phyloP scores from a whole-genome alignment of 192 early-diverging fungal species.

The Coemansia sp. region DNA sequence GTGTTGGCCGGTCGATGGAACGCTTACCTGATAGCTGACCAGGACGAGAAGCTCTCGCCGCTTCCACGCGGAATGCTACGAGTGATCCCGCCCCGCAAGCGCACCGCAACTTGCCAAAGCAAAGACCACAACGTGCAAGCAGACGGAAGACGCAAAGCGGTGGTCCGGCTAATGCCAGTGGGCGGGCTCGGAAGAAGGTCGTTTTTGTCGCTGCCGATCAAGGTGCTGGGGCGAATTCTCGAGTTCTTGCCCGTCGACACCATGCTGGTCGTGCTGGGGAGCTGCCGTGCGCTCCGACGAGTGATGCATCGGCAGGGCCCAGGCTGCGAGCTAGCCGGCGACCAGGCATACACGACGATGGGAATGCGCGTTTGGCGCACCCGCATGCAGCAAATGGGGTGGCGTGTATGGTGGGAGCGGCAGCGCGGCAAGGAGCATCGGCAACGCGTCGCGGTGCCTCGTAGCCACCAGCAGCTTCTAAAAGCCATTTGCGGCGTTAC shows the following conservation, averaged over 20 bases:
- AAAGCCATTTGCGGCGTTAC: slow-evolving; percentile 26
- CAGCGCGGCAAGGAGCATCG: slow-evolving; percentile 24
- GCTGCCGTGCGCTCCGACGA: slow-evolving; percentile 44
- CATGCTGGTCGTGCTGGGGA: slow-evolving; percentile 26
- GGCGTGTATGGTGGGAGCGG: slow-evolving; percentile 34
- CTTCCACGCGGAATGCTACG: slow-evolving; percentile 4
- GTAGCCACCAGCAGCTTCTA: slow-evolving; percentile 24
- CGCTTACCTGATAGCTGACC: slow-evolving; percentile 1
- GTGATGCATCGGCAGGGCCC: slow-evolving; percentile 28
- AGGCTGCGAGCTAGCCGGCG: slow-evolving; percentile 9
- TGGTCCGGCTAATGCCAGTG: too few relatives aligned
- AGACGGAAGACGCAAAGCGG: too few relatives aligned
- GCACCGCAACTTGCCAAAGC: slow-evolving; percentile 10
- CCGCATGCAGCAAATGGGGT: slow-evolving; percentile 39
- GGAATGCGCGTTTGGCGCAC: slow-evolving; percentile 36
- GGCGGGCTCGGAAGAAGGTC: neutral
- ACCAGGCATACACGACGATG: slow-evolving; percentile 24
- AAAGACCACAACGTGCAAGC: neutral
- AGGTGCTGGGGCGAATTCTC: slow-evolving; percentile 21
- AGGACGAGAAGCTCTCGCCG: neutral
- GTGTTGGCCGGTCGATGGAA: slow-evolving; percentile 34
- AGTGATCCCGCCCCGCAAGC: slow-evolving; percentile 11
- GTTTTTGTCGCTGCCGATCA: slow-evolving; percentile 25
- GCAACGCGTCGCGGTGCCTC: slow-evolving; percentile 25
- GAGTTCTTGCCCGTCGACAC: slow-evolving; percentile 24